Evolutionary conservation across 495 filamentous ascomycete species (phyloP), one percentile per base, ranked within the genome.

Genomic region (Trichoderma parareesei): DNA sequence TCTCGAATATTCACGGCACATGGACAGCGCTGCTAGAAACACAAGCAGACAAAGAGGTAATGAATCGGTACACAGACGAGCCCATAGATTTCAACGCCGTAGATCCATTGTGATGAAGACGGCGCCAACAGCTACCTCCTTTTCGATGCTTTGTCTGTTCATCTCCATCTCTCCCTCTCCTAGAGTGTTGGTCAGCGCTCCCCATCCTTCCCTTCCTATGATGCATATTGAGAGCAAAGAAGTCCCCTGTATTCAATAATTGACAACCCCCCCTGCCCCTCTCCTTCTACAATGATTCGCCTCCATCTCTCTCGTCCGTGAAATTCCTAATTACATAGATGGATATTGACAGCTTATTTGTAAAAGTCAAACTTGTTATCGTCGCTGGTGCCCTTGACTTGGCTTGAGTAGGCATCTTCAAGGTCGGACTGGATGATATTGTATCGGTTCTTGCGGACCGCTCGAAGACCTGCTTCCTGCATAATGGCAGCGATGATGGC

Each of bases 401-500:
- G 94, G 71, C 88, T 91, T 13, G 89, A 86, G 72, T 98, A 98
- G 6, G 95, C 93, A 76, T 97, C 93, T 74, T 98, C 94, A 61
- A 98, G 80, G 73, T 98, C 94, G 53, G 82, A 84, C 78, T 98
- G 95, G 70, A 98, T 97, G 74, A 98, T 98, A 72, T 98, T 97
- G 77, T 98, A 98, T 67, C 94, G 81, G 75, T 98, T 98, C 85
- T 98, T 98, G 71, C 94, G 84, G 61, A 98, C 95, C 49, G 94
- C 94, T 64, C 94, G 85, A 66, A 98, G 81, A 66, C 94, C 94
- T 44, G 94, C 95, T 77, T 98, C 94, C 76, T 98, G 94, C 94
- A 98, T 98, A 74, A 98, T 95, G 37, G 94, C 94, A 20, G 94
- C 94, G 76, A 98, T 98, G 68, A 98, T 88, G 53, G 94, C 94